Percentiles rank a stretch among this genome's conserved stretches.
phyloP scores from a whole-genome alignment of 306 rosid species.

The Prunus campanulata region DNA sequence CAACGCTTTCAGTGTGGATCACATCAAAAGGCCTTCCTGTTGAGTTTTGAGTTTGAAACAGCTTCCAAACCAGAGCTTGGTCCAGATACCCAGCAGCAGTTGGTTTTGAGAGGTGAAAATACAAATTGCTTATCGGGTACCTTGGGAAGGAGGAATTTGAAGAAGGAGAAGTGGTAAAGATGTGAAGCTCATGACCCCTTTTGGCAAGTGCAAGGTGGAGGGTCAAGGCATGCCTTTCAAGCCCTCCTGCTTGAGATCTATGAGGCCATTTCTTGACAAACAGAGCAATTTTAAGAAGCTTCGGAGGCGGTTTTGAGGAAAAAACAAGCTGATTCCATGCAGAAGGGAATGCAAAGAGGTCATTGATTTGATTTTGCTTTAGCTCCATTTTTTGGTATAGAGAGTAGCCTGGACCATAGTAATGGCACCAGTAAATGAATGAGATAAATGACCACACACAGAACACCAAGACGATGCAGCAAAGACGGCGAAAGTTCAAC shows the following conservation, averaged over 20 bases:
- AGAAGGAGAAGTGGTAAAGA: slow-evolving; percentile 52
- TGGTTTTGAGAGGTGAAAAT: slow-evolving; percentile 66
- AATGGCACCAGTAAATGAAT: slow-evolving; percentile 44
- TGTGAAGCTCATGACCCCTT: slow-evolving; percentile 74
- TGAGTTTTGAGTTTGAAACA: slow-evolving; percentile 59
- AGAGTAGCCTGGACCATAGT: slow-evolving; percentile 33
- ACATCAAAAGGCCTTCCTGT: slow-evolving; percentile 51
- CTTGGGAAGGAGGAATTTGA: slow-evolving; percentile 30
- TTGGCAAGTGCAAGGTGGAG: slow-evolving; percentile 69
- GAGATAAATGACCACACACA: slow-evolving; percentile 41
- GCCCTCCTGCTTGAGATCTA: slow-evolving; percentile 62
- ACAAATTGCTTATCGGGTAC: slow-evolving; percentile 28
- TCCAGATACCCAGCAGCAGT: slow-evolving; percentile 65
- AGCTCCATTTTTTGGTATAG: slow-evolving; percentile 34
- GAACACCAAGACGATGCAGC: slow-evolving; percentile 27
- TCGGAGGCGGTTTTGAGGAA: slow-evolving; percentile 41
- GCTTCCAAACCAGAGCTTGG: slow-evolving; percentile 60
- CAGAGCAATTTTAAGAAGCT: slow-evolving; percentile 57
- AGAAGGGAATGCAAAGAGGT: slow-evolving; percentile 55
- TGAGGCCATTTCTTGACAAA: slow-evolving; percentile 84
- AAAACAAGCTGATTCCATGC: slow-evolving; percentile 61
- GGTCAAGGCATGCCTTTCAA: slow-evolving; percentile 72
- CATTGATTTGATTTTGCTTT: slow-evolving; percentile 29
- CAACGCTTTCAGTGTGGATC: slow-evolving; percentile 66
- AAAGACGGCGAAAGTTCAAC: slow-evolving; percentile 36